These are phyloP conservation scores for Arthrobotrys megalospora DNA, from an alignment of 2,329 filamentous ascomycete species.

Conservation along the genomic window DNA sequence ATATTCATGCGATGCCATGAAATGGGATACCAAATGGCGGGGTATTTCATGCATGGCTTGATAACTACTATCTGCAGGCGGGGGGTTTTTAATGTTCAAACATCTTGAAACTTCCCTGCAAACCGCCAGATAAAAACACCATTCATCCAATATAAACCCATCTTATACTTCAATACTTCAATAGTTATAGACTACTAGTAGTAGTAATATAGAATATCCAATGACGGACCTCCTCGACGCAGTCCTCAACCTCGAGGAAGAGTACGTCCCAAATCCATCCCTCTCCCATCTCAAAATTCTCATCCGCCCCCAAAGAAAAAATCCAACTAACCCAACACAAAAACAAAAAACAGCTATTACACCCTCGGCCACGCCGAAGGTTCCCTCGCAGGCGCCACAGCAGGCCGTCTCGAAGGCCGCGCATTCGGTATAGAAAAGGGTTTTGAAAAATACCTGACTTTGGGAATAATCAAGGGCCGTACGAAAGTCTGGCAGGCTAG, in stretches of 20 bases:
- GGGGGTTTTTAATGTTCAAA: too few species aligned
- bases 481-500: slow-evolving; percentile 87
- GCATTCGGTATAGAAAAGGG: slow-evolving; percentile 92
- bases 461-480: slow-evolving; percentile 83
- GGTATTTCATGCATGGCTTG: too few species aligned
- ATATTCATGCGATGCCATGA: too few species aligned
- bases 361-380: slow-evolving; percentile 84
- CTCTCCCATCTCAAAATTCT: not conserved
- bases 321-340: slow-evolving; percentile 50
- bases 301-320: slow-evolving; percentile 9
- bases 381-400: slow-evolving; percentile 79
- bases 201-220: not conserved
- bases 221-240: slow-evolving; percentile 63
- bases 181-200: not conserved
- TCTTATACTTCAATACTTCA: too few species aligned
- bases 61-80: too few species aligned
- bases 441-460: slow-evolving; percentile 89
- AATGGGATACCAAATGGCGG: too few species aligned
- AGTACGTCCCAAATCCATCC: slow-evolving; percentile 52
- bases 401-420: slow-evolving; percentile 88
- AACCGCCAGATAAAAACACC: too few species aligned
- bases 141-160: too few species aligned
- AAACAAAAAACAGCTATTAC: slow-evolving; percentile 75
- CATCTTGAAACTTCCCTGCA: too few species aligned
- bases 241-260: slow-evolving; percentile 64